phyloP scores from a whole-genome alignment of 768 basidiomycete species.

The Tephrocybe sp. region DNA sequence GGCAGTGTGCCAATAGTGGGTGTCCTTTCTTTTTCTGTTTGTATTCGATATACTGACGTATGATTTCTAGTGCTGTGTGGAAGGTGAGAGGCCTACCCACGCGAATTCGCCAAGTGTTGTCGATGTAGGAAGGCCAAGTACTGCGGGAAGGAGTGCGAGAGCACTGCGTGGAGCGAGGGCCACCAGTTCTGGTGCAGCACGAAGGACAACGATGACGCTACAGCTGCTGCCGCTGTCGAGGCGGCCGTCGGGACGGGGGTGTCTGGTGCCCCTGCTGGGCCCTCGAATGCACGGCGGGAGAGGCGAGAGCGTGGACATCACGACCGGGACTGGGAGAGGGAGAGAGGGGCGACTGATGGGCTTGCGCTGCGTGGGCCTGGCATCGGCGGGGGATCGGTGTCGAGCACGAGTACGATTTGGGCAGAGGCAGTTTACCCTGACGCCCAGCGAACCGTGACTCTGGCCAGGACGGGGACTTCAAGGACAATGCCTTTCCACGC shows the following conservation, averaged over 20 bases:
- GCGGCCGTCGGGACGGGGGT: too few relatives aligned
- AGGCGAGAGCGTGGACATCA: slow-evolving; percentile 12
- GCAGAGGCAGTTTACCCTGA: background rate
- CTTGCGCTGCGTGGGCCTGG: slow-evolving; percentile 6
- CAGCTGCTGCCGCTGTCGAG: background rate
- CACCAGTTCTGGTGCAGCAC: too few relatives aligned
- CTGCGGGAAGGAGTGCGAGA: too few relatives aligned
- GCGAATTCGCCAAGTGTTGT: too few relatives aligned
- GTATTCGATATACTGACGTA: slow-evolving; percentile 8
- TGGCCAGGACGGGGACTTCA: too few relatives aligned
- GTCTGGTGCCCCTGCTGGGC: too few relatives aligned
- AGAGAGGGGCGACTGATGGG: background rate
- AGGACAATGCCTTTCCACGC: background rate
- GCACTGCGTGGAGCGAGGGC: too few relatives aligned
- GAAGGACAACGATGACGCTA: slow-evolving; percentile 47
- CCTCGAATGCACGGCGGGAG: background rate
- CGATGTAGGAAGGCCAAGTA: too few relatives aligned
- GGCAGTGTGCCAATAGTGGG: too few relatives aligned
- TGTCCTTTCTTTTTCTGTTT: background rate
- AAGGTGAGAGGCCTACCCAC: too few relatives aligned
- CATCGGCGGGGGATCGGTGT: background rate
- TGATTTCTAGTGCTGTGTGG: slow-evolving; percentile 70
- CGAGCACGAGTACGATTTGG: background rate
- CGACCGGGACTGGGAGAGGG: slow-evolving; percentile 5
- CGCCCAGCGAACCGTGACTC: background rate